Conservation (phyloP, 1,284 basidiomycete genomes). For the Paramarasmius palmivorus region DNA sequence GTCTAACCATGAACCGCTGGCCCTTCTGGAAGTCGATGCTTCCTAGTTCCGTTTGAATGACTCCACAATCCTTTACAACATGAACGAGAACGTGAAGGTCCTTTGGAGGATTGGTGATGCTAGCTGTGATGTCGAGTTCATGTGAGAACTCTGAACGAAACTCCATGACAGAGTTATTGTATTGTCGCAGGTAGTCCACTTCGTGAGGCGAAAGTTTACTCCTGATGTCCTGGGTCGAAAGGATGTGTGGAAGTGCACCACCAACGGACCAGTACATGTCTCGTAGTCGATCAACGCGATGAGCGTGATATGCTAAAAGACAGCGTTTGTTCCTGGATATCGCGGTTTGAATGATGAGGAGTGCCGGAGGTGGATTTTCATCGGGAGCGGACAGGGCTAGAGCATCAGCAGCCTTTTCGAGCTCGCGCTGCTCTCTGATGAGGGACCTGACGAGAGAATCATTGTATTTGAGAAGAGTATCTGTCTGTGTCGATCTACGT, state of each 20-base stretch:
- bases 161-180: slow-evolving; percentile 79
- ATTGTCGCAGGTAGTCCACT: slow-evolving; percentile 86
- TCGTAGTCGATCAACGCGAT: slow-evolving; percentile 80
- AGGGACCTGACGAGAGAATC: slow-evolving; percentile 84
- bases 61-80: slow-evolving; percentile 84
- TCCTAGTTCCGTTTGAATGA: slow-evolving; percentile 87
- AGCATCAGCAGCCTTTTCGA: slow-evolving; percentile 63
- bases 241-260: slow-evolving; percentile 87
- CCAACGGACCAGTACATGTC: slow-evolving; percentile 91
- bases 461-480: slow-evolving; percentile 91
- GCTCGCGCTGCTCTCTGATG: slow-evolving; percentile 89
- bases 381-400: slow-evolving; percentile 35
- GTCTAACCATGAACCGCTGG: slow-evolving; percentile 82
- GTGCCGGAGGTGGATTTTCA: slow-evolving; percentile 58
- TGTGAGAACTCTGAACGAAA: slow-evolving; percentile 86
- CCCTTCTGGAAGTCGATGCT: slow-evolving; percentile 88
- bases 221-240: slow-evolving; percentile 75
- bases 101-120: slow-evolving; percentile 76
- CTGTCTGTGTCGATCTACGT: slow-evolving; percentile 78
- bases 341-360: slow-evolving; percentile 86
- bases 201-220: slow-evolving; percentile 86
- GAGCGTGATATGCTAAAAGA: slow-evolving; percentile 88
- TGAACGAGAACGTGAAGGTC: slow-evolving; percentile 79
- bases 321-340: slow-evolving; percentile 92
- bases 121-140: slow-evolving; percentile 83